These are phyloP conservation scores for Neopestalotiopsis clavispora DNA, from an alignment of 2,329 filamentous ascomycete species.

Conservation along the genomic window DNA sequence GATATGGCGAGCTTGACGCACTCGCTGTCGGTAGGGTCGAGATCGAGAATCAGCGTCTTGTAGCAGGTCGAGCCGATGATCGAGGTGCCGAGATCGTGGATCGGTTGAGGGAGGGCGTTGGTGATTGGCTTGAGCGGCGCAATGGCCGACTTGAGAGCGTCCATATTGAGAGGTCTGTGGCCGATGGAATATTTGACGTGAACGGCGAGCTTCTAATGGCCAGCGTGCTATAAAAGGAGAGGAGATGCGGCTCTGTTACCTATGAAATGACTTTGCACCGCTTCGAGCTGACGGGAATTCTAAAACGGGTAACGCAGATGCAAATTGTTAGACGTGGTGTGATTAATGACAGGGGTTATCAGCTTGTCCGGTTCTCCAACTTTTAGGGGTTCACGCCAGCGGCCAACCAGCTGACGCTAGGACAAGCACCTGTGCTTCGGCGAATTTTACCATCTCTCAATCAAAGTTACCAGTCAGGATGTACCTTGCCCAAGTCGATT, in stretches of 20 bases:
- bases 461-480: too few species aligned
- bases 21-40: constrained; percentile 75
- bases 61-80: constrained; percentile 88
- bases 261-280: not conserved
- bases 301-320: not conserved
- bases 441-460: too few species aligned
- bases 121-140: constrained; percentile 71
- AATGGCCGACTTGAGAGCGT: constrained; percentile 64
- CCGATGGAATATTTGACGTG: not conserved
- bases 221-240: not conserved
- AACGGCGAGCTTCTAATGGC: not conserved
- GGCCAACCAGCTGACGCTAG: constrained; percentile 6
- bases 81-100: constrained; percentile 76
- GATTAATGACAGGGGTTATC: constrained; percentile 3
- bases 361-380: not conserved
- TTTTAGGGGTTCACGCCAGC: constrained; percentile 13
- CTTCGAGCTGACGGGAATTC: constrained; percentile 4
- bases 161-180: constrained; percentile 50
- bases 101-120: constrained; percentile 72
- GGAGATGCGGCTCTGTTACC: not conserved
- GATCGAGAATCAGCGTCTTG: constrained; percentile 80
- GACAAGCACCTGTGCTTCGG: not conserved
- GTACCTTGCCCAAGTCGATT: too few species aligned
- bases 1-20: constrained; percentile 91
- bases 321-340: not conserved